These are phyloP conservation scores for Colletotrichum falcatum DNA, from an alignment of 2,329 filamentous ascomycete genomes.

Conservation along the genomic window DNA sequence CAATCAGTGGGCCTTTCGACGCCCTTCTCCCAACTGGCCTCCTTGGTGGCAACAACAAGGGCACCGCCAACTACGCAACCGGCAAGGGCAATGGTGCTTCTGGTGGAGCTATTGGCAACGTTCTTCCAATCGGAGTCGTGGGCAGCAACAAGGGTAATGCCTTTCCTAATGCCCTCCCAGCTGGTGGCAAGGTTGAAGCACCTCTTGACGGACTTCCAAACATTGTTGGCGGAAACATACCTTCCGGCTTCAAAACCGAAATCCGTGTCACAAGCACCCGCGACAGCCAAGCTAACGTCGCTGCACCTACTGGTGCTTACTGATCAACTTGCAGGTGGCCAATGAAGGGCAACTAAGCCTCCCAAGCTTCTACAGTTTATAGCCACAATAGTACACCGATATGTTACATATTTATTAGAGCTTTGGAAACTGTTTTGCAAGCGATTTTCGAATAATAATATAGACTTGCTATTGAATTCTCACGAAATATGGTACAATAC, in stretches of 20 bases:
- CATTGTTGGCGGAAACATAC: constrained; percentile 7
- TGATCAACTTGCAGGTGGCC: neutral
- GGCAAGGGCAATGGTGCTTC: neutral
- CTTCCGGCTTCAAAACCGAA: constrained; percentile 12
- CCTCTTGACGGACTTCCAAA: neutral
- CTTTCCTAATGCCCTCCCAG: neutral
- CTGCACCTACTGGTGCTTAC: neutral
- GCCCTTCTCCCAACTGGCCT: neutral
- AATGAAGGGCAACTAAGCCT: neutral
- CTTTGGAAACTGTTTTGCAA: neutral
- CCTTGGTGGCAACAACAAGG: constrained; percentile 4
- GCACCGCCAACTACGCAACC: no score
- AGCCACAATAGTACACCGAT: neutral
- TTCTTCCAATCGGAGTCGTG: neutral
- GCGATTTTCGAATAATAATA: no score
- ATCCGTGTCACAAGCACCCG: neutral
- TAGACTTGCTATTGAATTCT: neutral
- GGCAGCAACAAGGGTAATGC: no score
- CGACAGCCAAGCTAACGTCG: neutral
- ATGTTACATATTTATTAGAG: neutral
- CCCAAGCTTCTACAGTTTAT: no score
- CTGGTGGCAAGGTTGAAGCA: neutral
- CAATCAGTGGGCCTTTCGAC: no score
- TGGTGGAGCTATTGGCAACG: neutral
- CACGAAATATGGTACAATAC: no score